These are phyloP conservation scores for Mercurialis annua DNA, from an alignment of 345 rosid genomes.

Conservation along the genomic window DNA sequence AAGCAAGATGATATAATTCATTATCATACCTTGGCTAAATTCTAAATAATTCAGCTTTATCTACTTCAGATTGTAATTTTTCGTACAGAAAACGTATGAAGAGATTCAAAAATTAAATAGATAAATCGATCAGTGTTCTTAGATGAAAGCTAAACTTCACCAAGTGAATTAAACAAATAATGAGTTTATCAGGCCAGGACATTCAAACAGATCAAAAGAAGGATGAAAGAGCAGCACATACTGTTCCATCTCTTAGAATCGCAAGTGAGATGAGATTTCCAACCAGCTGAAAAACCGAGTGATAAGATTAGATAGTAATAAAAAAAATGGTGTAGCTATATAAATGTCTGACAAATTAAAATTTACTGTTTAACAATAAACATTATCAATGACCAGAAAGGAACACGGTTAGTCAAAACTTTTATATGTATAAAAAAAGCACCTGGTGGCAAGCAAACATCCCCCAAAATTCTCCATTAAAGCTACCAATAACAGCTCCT, in stretches of 20 bases:
- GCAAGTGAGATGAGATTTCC: conserved; percentile 87
- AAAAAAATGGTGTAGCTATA: too few relatives aligned
- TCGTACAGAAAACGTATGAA: neutral
- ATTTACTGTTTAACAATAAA: neutral
- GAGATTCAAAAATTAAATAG: neutral
- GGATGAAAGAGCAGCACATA: conserved; percentile 26
- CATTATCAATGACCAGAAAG: conserved; percentile 7
- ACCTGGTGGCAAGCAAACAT: conserved; percentile 89
- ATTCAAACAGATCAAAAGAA: neutral
- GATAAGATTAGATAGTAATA: conserved; percentile 5
- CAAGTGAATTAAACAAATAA: neutral
- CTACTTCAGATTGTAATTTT: neutral
- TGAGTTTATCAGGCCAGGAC: neutral
- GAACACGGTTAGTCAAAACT: conserved; percentile 5
- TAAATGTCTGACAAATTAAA: too few relatives aligned
- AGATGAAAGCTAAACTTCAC: neutral
- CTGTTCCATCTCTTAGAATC: conserved; percentile 56
- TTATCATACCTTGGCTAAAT: neutral
- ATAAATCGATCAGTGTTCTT: neutral
- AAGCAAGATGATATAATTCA: neutral
- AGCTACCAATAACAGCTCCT: conserved; percentile 70
- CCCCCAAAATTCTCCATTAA: conserved; percentile 96
- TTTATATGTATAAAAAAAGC: conserved; percentile 9
- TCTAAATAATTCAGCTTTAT: neutral
- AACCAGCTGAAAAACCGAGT: conserved; percentile 48